Conservation (phyloP, 2,329 filamentous ascomycete genomes). For the Ceratocystis diversiconidia region DNA sequence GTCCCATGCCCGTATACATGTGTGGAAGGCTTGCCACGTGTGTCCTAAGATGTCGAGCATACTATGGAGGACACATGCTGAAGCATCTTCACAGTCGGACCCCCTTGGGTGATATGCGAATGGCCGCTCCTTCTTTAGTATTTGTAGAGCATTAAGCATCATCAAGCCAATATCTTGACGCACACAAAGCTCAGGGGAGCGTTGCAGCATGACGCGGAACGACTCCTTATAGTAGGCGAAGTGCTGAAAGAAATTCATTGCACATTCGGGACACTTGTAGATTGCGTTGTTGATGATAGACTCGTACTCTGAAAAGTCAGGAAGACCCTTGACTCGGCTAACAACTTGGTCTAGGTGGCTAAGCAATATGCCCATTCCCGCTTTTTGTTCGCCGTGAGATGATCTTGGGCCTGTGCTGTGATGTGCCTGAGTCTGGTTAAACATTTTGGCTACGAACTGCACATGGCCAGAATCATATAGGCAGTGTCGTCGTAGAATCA, state of each 20-base stretch:
- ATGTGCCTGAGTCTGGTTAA: conserved; percentile 39
- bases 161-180: conserved; percentile 38
- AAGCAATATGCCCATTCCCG: conserved; percentile 41
- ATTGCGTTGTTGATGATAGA: conserved; percentile 35
- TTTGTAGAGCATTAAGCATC: conserved; percentile 38
- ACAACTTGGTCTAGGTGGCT: conserved; percentile 64
- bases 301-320: conserved; percentile 45
- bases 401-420: conserved; percentile 18
- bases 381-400: conserved; percentile 33
- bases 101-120: conserved; percentile 31
- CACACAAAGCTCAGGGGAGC: conserved; percentile 42
- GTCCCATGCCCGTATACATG: conserved; percentile 52
- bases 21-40: conserved; percentile 50
- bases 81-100: conserved; percentile 25
- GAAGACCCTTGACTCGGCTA: conserved; percentile 53
- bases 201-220: conserved; percentile 51
- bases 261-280: conserved; percentile 38
- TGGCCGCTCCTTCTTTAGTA: conserved; percentile 36
- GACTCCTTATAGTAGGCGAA: conserved; percentile 40
- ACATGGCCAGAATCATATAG: conserved; percentile 61
- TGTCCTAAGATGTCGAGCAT: conserved; percentile 36
- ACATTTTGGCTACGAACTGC: conserved; percentile 48
- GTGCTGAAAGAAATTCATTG: conserved; percentile 47
- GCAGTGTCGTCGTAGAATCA: conserved; percentile 61
- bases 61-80: conserved; percentile 25